Evolutionary conservation across 805 yeast species (phyloP), one percentile per base, ranked within the genome.

Genomic region (Wickerhamomyces strasburgensis): DNA sequence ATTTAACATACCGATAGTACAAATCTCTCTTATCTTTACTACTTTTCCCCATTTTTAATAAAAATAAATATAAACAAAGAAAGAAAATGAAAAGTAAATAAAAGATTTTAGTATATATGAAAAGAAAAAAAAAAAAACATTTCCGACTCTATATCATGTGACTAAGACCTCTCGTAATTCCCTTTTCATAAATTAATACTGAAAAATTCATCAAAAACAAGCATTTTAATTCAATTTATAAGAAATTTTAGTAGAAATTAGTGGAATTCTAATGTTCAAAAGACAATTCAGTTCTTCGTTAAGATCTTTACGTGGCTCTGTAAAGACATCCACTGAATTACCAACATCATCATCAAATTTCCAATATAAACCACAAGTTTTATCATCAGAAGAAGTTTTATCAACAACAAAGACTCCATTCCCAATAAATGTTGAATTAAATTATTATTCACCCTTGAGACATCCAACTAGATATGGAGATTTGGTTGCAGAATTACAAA

Each of bases 11-110:
- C 64, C 64, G 51, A 51, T 85, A 86, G 63, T 89, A 90, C 40
- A 89, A 64, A 61, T 89, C 98, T 60, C 98, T 71, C 61, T 90
- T 90, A 58, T 90, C 97, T 56, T 90, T 90, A 62, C 95, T 84
- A 49, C 89, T 79, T 58, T 89, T 89, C 30, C 98, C 98, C 97
- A 90, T 89, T 21, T 6, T 38, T 16, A n/a, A n/a, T n/a, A n/a
- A n/a, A n/a, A n/a, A n/a, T n/a, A n/a, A n/a, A n/a, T n/a, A n/a
- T n/a, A n/a, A n/a, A n/a, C n/a, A n/a, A n/a, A n/a, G n/a, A n/a
- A n/a, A n/a, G n/a, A n/a, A n/a, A n/a, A n/a, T n/a, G n/a, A n/a
- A n/a, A n/a, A n/a, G n/a, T n/a, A n/a, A n/a, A n/a, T n/a, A n/a
- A n/a, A n/a, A n/a, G n/a, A 21, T 21, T 21, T 21, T 21, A 21